A percentile compares a stretch with the other conserved stretches of the same genome.
These are phyloP conservation scores for Phytophthora megakarya DNA, from an alignment of 352 stramenopile species.

Conservation along the genomic window DNA sequence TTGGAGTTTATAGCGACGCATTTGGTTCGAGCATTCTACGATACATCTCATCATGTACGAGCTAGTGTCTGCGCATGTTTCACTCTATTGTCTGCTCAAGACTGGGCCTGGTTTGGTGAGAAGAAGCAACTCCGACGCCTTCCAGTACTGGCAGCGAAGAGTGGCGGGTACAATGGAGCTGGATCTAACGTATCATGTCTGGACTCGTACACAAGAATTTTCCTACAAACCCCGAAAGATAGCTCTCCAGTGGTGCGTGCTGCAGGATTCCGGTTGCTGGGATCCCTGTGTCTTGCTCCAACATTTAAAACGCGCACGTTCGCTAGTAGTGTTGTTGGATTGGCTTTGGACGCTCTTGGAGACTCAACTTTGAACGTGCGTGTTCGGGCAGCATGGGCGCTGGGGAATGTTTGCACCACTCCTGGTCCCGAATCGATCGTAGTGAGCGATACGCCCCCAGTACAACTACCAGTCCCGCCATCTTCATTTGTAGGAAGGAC, in stretches of 20 bases:
- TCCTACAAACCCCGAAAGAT: slow-evolving; percentile 79
- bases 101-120: slow-evolving; percentile 67
- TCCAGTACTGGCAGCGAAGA: slow-evolving; percentile 40
- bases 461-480: slow-evolving; percentile 13
- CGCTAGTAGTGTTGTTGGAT: slow-evolving; percentile 57
- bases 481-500: slow-evolving; percentile 18
- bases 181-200: slow-evolving; percentile 43
- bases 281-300: slow-evolving; percentile 72
- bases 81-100: slow-evolving; percentile 68
- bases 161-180: slow-evolving; percentile 34
- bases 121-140: slow-evolving; percentile 45
- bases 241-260: slow-evolving; percentile 82
- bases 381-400: slow-evolving; percentile 79
- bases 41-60: slow-evolving; percentile 86
- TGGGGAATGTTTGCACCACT: slow-evolving; percentile 88
- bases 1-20: slow-evolving; percentile 81
- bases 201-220: slow-evolving; percentile 73
- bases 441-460: slow-evolving; percentile 11
- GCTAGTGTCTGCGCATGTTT: slow-evolving; percentile 89
- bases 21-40: slow-evolving; percentile 81
- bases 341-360: slow-evolving; percentile 66
- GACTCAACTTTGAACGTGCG: slow-evolving; percentile 88
- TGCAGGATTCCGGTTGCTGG: slow-evolving; percentile 77
- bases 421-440: slow-evolving; percentile 58
- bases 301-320: slow-evolving; percentile 81